Evolutionary conservation across 2,329 filamentous ascomycete species (phyloP).

Genomic region (Rhynchosporium graminicola): DNA sequence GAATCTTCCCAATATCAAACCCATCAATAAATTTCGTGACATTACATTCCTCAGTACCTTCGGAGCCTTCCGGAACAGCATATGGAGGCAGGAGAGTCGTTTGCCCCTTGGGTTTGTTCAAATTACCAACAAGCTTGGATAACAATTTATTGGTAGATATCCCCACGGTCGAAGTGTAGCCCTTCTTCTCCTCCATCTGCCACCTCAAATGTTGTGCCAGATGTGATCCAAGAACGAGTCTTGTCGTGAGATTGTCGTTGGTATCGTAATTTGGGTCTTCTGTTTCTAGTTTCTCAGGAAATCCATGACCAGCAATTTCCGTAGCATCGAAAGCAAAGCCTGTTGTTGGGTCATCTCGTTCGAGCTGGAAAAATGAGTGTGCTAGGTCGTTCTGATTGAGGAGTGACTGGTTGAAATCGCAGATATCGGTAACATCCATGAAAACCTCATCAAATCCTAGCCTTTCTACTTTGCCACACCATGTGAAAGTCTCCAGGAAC

Average conservation of each 20-base stretch:
- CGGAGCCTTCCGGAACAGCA: constrained; percentile 32
- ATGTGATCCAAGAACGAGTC: constrained; percentile 77
- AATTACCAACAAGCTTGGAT: constrained; percentile 79
- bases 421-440: constrained; percentile 74
- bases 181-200: constrained; percentile 71
- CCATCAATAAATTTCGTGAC: constrained; percentile 70
- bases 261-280: constrained; percentile 31
- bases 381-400: constrained; percentile 66
- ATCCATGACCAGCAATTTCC: constrained; percentile 58
- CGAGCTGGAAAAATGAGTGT: constrained; percentile 79
- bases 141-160: constrained; percentile 86
- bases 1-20: constrained; percentile 77
- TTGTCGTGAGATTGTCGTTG: constrained; percentile 39
- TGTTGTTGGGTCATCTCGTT: constrained; percentile 69
- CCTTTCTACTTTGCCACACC: constrained; percentile 76
- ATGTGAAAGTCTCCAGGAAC: constrained; percentile 72
- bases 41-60: constrained; percentile 45
- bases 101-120: constrained; percentile 85
- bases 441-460: constrained; percentile 88
- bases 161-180: constrained; percentile 86
- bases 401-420: constrained; percentile 76
- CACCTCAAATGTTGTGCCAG: constrained; percentile 73
- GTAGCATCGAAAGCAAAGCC: constrained; percentile 81
- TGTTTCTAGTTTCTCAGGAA: constrained; percentile 25
- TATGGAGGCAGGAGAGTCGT: constrained; percentile 76